These are phyloP conservation scores for Capsella rubella DNA, from an alignment of 441 rosid species.

Conservation along the genomic window DNA sequence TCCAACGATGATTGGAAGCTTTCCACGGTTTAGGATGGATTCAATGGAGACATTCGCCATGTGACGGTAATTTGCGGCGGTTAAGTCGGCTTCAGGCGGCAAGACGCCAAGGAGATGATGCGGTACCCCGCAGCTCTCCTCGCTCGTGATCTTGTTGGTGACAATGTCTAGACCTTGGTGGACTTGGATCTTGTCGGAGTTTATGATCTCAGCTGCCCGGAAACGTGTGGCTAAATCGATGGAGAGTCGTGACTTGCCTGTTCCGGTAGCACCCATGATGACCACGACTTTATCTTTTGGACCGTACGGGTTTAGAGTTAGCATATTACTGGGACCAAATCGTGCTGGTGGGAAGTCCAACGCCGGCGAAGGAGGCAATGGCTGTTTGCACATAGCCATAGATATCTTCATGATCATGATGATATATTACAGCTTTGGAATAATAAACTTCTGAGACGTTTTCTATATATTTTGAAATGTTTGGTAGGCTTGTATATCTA, in stretches of 20 bases:
- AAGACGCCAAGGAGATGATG: constrained; percentile 71
- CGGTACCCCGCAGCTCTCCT: constrained; percentile 62
- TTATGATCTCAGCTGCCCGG: constrained; percentile 67
- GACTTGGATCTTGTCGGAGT: constrained; percentile 82
- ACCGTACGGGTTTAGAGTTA: constrained; percentile 41
- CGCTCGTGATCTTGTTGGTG: constrained; percentile 68
- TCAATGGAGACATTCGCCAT: constrained; percentile 55
- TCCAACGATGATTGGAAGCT: constrained; percentile 49
- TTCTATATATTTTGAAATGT: constrained; percentile 3
- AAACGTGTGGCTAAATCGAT: constrained; percentile 65
- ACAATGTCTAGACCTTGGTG: constrained; percentile 68
- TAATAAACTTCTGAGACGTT: constrained; percentile 1
- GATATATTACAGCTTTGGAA: neutral
- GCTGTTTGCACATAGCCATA: constrained; percentile 50
- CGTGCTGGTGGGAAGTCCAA: constrained; percentile 46
- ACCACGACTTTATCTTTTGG: constrained; percentile 63
- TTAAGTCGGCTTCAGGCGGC: constrained; percentile 60
- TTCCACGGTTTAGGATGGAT: constrained; percentile 46
- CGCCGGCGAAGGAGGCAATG: constrained; percentile 42
- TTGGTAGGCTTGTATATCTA: constrained; percentile 25
- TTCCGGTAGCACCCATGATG: constrained; percentile 79
- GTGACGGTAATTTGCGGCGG: constrained; percentile 54
- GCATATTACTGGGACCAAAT: constrained; percentile 43
- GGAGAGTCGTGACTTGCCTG: constrained; percentile 79
- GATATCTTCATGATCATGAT: constrained; percentile 48